Conservation (phyloP, 148 eudicot species). For the Persicaria maculosa region DNA sequence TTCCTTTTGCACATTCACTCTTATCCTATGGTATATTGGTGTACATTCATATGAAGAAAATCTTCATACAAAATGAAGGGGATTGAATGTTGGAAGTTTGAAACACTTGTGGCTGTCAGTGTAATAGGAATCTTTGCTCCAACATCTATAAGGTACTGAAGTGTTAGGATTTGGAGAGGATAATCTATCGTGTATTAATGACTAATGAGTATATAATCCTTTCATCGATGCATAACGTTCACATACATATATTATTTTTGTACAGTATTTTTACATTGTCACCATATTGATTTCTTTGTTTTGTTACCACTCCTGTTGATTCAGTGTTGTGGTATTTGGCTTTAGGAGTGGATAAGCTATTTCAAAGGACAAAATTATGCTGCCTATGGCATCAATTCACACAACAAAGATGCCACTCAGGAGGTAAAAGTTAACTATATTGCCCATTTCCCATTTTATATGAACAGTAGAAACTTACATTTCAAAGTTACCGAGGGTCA, state of each 20-base stretch:
- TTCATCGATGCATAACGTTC: background rate
- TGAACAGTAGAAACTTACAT: background rate
- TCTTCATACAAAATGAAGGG: background rate
- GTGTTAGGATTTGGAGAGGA: background rate
- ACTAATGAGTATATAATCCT: background rate
- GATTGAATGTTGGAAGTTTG: background rate
- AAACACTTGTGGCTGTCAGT: background rate
- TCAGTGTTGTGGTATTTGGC: constrained; percentile 9
- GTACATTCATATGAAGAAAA: background rate
- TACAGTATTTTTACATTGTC: background rate
- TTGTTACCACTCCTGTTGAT: background rate
- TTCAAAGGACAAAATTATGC: constrained; percentile 29
- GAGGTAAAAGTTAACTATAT: constrained; percentile 35
- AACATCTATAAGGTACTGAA: background rate
- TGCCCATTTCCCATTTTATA: background rate
- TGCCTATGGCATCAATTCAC: constrained; percentile 54
- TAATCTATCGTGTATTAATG: background rate
- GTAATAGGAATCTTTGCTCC: background rate
- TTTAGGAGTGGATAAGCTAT: constrained; percentile 48
- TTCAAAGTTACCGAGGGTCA: background rate
- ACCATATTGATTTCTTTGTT: background rate
- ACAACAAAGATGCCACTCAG: constrained; percentile 59
- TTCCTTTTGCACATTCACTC: background rate
- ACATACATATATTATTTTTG: background rate
- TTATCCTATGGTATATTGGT: background rate